Evolutionary conservation across 495 filamentous ascomycete species (phyloP).

Genomic region (Copromyces sp.): DNA sequence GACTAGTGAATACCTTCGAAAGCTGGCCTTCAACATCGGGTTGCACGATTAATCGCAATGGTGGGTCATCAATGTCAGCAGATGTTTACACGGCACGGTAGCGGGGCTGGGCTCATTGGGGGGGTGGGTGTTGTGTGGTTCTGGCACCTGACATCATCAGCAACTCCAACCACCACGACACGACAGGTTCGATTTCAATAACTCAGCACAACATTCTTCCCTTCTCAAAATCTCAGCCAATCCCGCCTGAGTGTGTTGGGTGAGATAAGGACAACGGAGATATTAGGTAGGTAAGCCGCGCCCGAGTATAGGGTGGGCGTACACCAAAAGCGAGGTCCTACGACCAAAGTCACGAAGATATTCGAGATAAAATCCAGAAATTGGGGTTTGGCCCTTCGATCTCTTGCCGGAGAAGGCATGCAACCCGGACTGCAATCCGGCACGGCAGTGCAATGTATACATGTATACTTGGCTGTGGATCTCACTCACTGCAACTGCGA

Average conservation of each 20-base stretch:
- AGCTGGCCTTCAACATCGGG: no score
- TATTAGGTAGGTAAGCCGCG: not conserved
- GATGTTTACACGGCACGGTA: not conserved
- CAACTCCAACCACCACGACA: not conserved
- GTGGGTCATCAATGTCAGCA: not conserved
- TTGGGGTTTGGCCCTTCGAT: no score
- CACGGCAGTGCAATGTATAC: not conserved
- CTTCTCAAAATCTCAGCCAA: not conserved
- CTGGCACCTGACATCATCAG: not conserved
- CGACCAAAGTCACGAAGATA: not conserved
- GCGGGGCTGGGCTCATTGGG: not conserved
- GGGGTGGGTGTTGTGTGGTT: not conserved
- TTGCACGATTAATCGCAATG: not conserved
- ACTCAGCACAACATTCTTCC: not conserved
- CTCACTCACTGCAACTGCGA: not conserved
- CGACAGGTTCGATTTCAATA: not conserved
- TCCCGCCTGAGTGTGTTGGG: no score
- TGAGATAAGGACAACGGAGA: not conserved
- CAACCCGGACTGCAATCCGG: not conserved
- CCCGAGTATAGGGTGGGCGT: not conserved
- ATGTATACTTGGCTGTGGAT: not conserved
- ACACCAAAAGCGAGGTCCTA: not conserved
- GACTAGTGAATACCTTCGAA: no score
- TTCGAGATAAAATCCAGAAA: no score
- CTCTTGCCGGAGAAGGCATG: no score